phyloP scores from a whole-genome alignment of 441 rosid genomes.

The Geranium incanum region DNA sequence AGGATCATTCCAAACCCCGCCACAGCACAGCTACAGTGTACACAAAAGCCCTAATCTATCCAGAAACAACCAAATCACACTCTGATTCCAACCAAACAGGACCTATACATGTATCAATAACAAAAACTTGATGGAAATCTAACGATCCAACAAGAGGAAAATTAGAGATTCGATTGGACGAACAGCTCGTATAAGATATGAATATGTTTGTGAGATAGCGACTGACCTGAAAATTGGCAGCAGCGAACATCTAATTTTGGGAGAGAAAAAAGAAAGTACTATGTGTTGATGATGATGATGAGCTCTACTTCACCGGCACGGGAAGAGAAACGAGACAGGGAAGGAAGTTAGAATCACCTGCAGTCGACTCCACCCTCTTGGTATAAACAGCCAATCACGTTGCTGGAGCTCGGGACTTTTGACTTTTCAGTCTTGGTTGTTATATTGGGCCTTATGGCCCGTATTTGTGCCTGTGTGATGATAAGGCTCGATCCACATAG shows the following conservation, averaged over 20 bases:
- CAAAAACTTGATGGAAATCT: background rate
- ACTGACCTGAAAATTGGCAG: constrained; percentile 8
- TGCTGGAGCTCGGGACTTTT: background rate
- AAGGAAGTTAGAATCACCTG: background rate
- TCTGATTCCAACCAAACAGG: background rate
- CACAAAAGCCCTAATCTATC: background rate
- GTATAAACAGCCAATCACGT: background rate
- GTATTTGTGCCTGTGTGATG: background rate
- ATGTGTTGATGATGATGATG: background rate
- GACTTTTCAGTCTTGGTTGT: background rate
- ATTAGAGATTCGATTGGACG: background rate
- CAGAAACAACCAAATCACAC: background rate
- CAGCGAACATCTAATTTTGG: constrained; percentile 3
- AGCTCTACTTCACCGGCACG: constrained; percentile 7
- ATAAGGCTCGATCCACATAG: background rate
- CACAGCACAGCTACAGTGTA: background rate
- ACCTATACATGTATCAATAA: background rate
- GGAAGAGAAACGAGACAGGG: constrained; percentile 6
- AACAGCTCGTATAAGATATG: background rate
- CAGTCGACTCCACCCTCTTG: background rate
- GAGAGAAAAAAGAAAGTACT: background rate
- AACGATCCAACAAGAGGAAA: background rate
- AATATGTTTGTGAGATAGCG: background rate
- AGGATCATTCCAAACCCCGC: no score
- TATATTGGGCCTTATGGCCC: background rate